Evolutionary conservation across 306 rosid genomes (phyloP), one percentile per base, ranked within the genome.

Genomic region (Glycine latifolia): DNA sequence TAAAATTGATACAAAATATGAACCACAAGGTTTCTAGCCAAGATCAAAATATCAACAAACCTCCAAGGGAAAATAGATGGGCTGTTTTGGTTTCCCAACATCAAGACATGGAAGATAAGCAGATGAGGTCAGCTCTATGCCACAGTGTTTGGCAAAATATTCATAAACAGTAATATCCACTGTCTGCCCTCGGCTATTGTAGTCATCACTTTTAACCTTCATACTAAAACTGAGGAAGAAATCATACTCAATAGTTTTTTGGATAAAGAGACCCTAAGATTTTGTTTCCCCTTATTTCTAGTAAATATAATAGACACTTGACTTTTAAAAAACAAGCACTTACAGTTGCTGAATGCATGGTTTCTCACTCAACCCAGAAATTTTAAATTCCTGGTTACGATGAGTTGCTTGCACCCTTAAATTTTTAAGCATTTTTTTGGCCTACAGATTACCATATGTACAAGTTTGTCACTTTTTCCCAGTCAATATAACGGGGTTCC

Each of bases 281-380:
- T 69, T 62, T 81, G 71, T 63, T 52, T 35, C n/a, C 14, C 52
- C 7, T 61, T 20, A 79, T 68, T 84, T 62, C 65, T 77, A 55
- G 8, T 75, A 37, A 73, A 75, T 26, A 26, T 26, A 26, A 26
- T 52, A 44, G 67, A 46, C 59, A 47, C 56, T 39, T 66, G 56
- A 62, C 17, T 63, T 84, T 68, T 7, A 55, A 43, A 77, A 86
- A 67, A 47, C 10, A 79, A 87, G 58, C 56, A 79, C 97, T 78
- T 91, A 95, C 99, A 31, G 85, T 84, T 88, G 98, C 81, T 88
- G 91, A 87, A 86, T 91, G 90, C 97, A 93, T 15, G 99, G 96
- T 85, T 87, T 93, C 67, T 93, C 99, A 76, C 97, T 95, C 81
- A 95, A 69, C 85, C 99, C 95, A 67, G 85, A 84, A 61, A 95